Evolutionary conservation across 2,329 filamentous ascomycete genomes (phyloP), one percentile per base, ranked within the genome.

Genomic region (Alternaria sp.): DNA sequence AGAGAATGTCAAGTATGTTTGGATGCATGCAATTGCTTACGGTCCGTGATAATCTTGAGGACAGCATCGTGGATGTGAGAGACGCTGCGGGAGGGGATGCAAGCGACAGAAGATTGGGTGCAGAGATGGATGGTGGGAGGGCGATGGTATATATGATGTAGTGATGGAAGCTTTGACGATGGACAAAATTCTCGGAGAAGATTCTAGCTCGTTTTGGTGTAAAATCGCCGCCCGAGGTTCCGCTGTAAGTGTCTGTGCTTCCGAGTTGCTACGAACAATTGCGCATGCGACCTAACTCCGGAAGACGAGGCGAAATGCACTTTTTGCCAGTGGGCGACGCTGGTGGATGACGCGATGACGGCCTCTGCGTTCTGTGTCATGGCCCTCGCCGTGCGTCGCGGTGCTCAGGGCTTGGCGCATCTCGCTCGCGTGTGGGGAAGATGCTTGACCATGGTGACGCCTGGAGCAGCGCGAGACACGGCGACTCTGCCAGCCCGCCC

Each of bases 11-110:
- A 49, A 23, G 11, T 26, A n/a, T 8, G 10, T 25, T 15, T 46
- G 21, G 40, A 59, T 40, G 36, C 17, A 55, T 21, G 44, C 50
- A 61, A 54, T 44, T 36, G 75, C 80, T 75, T 73, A 81, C 80
- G 61, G 76, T 77, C 70, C 80, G 75, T 73, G 80, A 80, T 76
- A 82, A 68, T 69, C 79, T 79, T 65, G 79, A 80, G 61, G 80
- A 80, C 71, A 82, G 67, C 80, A 82, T 79, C 72, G 66, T 69
- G 69, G 46, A 62, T 73, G 62, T 73, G 68, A 66, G 60, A 67
- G 70, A 62, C 69, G 77, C 73, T 74, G 74, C 75, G 69, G 54
- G 58, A 59, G 68, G 66, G 66, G 70, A 71, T 73, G 74, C 65
- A 73, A 69, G 68, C 74, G 75, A 71, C 70, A 64, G 51, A 66